A percentile compares a stretch with the other conserved stretches of the same genome.
Conservation (phyloP, 1,284 basidiomycete species). For the Sparassis latifolia region DNA sequence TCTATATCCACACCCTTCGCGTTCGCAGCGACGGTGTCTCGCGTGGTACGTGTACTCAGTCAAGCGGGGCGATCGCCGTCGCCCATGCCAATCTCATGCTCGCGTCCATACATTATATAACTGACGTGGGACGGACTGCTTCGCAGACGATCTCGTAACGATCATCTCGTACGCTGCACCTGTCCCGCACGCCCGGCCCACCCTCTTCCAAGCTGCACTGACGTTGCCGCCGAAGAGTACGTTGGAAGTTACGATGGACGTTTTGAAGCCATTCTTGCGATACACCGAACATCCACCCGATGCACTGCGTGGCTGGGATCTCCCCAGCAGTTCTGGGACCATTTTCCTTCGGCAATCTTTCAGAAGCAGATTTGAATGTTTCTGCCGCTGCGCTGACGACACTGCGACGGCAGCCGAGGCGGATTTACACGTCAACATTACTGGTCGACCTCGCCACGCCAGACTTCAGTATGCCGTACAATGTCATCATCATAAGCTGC, state of each 20-base stretch:
- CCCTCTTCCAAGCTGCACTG: constrained; percentile 70
- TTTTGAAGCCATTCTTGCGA: constrained; percentile 82
- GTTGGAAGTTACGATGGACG: constrained; percentile 65
- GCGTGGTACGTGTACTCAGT: constrained; percentile 34
- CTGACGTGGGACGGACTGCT: constrained; percentile 4
- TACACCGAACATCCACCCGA: constrained; percentile 97
- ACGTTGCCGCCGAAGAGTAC: constrained; percentile 62
- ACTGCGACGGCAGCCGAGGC: constrained; percentile 15
- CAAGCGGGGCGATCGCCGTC: constrained; percentile 2
- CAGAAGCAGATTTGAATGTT: constrained; percentile 4
- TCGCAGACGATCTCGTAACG: constrained; percentile 50
- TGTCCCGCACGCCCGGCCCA: constrained; percentile 64
- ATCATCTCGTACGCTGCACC: constrained; percentile 65
- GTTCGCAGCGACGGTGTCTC: constrained; percentile 31
- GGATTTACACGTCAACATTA: constrained; percentile 77
- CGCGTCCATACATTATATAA: not conserved
- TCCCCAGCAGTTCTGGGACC: constrained; percentile 76
- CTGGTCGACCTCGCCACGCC: constrained; percentile 92
- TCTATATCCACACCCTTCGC: constrained; percentile 79
- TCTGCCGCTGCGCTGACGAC: not conserved
- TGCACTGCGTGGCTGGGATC: constrained; percentile 90
- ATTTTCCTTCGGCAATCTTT: constrained; percentile 19
- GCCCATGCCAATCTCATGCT: constrained; percentile 1
- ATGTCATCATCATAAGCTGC: constrained; percentile 94
- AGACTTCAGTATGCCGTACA: constrained; percentile 99